Evolutionary conservation across 2,329 filamentous ascomycete species (phyloP).

Genomic region (Xylariaceae sp.): DNA sequence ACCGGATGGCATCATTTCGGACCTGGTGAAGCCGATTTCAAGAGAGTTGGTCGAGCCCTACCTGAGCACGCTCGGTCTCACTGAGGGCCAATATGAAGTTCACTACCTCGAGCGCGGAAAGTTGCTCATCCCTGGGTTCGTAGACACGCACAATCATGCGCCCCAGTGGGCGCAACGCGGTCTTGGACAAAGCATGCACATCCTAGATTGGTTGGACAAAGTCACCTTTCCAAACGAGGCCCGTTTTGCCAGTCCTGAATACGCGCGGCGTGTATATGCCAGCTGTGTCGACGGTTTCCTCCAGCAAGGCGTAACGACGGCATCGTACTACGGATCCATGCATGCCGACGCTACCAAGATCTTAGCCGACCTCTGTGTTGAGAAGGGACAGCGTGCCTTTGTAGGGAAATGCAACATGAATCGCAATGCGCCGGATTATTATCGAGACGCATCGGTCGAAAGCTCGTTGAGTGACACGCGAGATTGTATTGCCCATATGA

Average conservation of each 20-base stretch:
- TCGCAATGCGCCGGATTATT: slow-evolving; percentile 52
- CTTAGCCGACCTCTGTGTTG: slow-evolving; percentile 51
- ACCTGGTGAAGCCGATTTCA: slow-evolving; percentile 23
- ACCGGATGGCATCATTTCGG: slow-evolving; percentile 27
- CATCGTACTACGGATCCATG: slow-evolving; percentile 55
- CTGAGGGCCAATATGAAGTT: slow-evolving; percentile 20
- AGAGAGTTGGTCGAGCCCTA: slow-evolving; percentile 15
- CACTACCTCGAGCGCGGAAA: slow-evolving; percentile 39
- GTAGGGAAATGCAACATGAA: slow-evolving; percentile 62
- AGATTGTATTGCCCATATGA: slow-evolving; percentile 47
- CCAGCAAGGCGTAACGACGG: slow-evolving; percentile 58
- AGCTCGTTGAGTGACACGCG: slow-evolving; percentile 48
- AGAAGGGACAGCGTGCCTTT: slow-evolving; percentile 54
- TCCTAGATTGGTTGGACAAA: slow-evolving; percentile 60
- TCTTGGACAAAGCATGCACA: slow-evolving; percentile 48
- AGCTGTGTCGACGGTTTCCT: slow-evolving; percentile 55
- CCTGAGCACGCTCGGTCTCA: slow-evolving; percentile 15
- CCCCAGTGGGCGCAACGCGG: slow-evolving; percentile 52
- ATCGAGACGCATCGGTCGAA: slow-evolving; percentile 44
- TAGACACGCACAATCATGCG: slow-evolving; percentile 67
- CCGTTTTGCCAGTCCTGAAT: slow-evolving; percentile 50
- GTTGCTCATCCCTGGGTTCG: slow-evolving; percentile 56
- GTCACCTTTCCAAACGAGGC: slow-evolving; percentile 63
- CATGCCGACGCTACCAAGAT: slow-evolving; percentile 55
- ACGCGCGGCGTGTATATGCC: slow-evolving; percentile 51